These are phyloP conservation scores for Diatrype stigma DNA, from an alignment of 2,329 filamentous ascomycete genomes.

Conservation along the genomic window DNA sequence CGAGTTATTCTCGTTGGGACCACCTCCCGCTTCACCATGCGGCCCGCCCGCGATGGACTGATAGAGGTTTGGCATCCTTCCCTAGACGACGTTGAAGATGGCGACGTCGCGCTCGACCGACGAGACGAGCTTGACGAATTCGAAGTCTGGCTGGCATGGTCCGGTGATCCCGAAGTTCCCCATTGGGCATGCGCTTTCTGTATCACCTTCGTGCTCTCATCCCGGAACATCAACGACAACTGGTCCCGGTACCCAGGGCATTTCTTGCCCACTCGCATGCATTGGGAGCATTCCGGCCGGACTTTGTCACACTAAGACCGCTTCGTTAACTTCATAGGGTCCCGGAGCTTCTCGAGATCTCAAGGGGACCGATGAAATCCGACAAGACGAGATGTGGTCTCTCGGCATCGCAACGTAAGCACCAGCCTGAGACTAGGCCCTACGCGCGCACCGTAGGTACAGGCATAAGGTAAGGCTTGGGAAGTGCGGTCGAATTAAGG, in stretches of 20 bases:
- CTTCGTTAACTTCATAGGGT: constrained; percentile 10
- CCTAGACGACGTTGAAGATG: constrained; percentile 9
- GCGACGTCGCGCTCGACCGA: constrained; percentile 3
- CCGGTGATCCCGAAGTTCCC: constrained; percentile 32
- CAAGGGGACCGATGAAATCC: constrained; percentile 2
- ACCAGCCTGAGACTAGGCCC: background rate
- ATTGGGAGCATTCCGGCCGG: constrained; percentile 59
- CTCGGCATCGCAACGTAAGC: background rate
- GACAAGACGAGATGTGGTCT: background rate
- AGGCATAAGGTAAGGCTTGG: background rate
- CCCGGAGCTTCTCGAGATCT: constrained; percentile 7
- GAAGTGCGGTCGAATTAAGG: constrained; percentile 1
- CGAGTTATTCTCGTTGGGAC: constrained; percentile 19
- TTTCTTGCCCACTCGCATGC: constrained; percentile 53
- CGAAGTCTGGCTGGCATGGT: constrained; percentile 17
- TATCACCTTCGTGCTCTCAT: constrained; percentile 60
- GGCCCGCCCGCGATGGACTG: constrained; percentile 6
- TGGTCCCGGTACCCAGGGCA: constrained; percentile 64
- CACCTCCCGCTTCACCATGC: constrained; percentile 9
- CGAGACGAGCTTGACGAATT: constrained; percentile 17
- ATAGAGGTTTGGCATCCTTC: constrained; percentile 3
- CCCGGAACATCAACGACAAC: constrained; percentile 61
- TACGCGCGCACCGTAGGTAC: constrained; percentile 1
- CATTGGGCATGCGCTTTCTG: constrained; percentile 53
- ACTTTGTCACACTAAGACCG: constrained; percentile 55